Conservation (phyloP, 2,329 filamentous ascomycete genomes). For the Colletotrichum caudatum region DNA sequence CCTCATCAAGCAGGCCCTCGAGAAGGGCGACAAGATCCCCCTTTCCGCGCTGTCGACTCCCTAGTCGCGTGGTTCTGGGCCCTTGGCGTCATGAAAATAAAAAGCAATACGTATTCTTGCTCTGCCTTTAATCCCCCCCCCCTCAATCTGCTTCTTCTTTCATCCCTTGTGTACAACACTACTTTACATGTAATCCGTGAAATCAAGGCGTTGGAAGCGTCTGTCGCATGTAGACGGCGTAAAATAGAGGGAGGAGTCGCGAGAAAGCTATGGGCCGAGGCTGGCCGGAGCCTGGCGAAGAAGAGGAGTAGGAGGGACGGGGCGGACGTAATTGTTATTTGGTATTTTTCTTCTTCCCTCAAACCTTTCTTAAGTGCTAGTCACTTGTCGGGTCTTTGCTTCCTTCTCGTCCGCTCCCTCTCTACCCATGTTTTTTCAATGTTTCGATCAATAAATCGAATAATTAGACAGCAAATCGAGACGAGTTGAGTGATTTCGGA, state of each 20-base stretch:
- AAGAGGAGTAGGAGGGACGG: neutral
- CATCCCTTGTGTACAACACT: slow-evolving; percentile 1
- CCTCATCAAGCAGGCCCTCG: slow-evolving; percentile 26
- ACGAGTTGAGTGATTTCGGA: too few species aligned
- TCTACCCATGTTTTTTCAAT: neutral
- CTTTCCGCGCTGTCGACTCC: slow-evolving; percentile 13
- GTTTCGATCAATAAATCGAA: neutral
- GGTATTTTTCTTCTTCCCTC: neutral
- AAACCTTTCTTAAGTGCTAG: neutral
- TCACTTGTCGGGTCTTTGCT: neutral
- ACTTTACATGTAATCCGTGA: slow-evolving; percentile 11
- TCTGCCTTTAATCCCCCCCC: neutral
- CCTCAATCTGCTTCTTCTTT: neutral
- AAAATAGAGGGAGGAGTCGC: neutral
- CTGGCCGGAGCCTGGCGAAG: slow-evolving; percentile 36
- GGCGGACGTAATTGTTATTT: neutral
- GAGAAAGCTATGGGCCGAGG: slow-evolving; percentile 31
- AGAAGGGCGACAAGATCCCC: slow-evolving; percentile 41
- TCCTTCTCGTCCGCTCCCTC: neutral
- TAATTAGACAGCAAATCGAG: neutral
- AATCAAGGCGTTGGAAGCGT: slow-evolving; percentile 4
- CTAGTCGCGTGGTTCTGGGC: neutral
- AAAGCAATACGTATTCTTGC: slow-evolving; percentile 6
- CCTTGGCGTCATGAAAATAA: neutral
- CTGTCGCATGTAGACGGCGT: slow-evolving; percentile 1